Evolutionary conservation across 2,329 filamentous ascomycete genomes (phyloP).

Genomic region (Pseudogymnoascus verrucosus): DNA sequence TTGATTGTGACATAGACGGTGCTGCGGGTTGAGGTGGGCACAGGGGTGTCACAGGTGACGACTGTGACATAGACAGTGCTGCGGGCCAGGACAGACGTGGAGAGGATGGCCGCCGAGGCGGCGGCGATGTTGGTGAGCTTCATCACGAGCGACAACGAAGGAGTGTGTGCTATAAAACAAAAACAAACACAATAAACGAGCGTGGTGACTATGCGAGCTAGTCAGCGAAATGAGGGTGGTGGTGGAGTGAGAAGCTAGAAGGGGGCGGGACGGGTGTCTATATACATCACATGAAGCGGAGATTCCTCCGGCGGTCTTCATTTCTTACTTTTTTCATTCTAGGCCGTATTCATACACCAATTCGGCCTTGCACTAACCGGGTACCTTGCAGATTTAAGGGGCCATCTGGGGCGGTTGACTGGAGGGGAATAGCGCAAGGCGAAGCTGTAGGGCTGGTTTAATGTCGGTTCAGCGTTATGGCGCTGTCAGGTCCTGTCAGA

Average conservation of each 20-base stretch:
- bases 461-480: not conserved
- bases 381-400: not conserved
- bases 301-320: not conserved
- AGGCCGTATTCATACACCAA: not conserved
- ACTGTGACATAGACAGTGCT: constrained; percentile 3
- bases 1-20: not conserved
- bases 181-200: not conserved
- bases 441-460: not conserved
- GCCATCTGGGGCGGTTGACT: not conserved
- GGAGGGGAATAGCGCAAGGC: not conserved
- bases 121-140: not conserved
- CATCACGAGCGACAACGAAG: not conserved
- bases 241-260: not conserved
- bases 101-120: not conserved
- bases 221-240: not conserved
- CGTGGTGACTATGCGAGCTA: not conserved
- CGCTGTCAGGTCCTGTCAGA: not conserved
- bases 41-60: not conserved
- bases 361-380: not conserved
- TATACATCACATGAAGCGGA: not conserved
- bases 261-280: not conserved
- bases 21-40: not conserved
- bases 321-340: not conserved
- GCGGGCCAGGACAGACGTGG: not conserved
- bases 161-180: not conserved